Evolutionary conservation across 768 basidiomycete genomes (phyloP), one percentile per base, ranked within the genome.

Genomic region (Neoboletus brunneissimus): DNA sequence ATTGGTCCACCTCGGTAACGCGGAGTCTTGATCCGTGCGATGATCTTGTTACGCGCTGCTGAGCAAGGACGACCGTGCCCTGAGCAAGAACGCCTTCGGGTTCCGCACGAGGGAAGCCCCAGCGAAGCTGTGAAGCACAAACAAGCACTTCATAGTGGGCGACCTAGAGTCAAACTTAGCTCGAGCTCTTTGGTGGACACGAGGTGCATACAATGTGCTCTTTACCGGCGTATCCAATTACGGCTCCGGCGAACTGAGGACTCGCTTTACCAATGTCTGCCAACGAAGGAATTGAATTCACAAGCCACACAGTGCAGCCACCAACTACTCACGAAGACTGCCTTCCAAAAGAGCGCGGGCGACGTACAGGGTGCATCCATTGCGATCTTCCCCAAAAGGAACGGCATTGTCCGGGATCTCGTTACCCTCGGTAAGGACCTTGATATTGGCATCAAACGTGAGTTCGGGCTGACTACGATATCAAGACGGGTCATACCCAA

Each of bases 251-350:
- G 18, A 65, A 65, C 31, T 74, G 71, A 31, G 63, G 56, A 3
- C 68, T 65, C 46, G 73, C 72, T 58, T 73, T 75, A 4, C 73
- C 73, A n/a, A 75, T 60, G 32, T 75, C 75, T 75, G 38, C 5
- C 29, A 29, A 57, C 37, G 41, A 31, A 43, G 16, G 27, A 16
- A 32, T 13, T 25, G 22, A 57, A 48, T 23, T 31, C 27, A 13
- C 40, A 3, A 2, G 27, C 9, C 2, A 27, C 12, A 4, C 2
- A 9, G 4, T 31, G 4, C 5, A 31, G 2, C 31, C 40, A 45
- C 27, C 11, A 4, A 32, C 32, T 13, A 57, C 70, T 64, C 31
- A 72, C 70, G 71, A 56, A 72, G 68, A 16, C 48, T 47, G 22
- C 70, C 70, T 51, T 72, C 70, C 37, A 72, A 48, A 31, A 72